Conservation (phyloP, 2,329 filamentous ascomycete genomes). For the Tolypocladium cylindrosporum region DNA sequence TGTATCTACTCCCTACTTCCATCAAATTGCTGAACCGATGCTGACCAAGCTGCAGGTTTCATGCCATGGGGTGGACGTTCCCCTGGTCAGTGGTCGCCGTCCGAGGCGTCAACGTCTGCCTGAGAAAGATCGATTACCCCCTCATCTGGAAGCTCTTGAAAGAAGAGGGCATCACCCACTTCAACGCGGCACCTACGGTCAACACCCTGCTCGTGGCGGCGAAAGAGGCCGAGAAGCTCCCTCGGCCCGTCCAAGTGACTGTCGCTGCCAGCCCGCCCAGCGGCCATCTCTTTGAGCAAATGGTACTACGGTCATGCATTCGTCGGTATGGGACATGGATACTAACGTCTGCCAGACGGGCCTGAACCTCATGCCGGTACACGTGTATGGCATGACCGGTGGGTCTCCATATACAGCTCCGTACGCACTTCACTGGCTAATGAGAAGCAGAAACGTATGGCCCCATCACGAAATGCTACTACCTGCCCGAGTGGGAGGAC, state of each 20-base stretch:
- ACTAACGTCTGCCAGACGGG: conserved; percentile 19
- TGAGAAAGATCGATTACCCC: conserved; percentile 90
- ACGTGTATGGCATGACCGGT: conserved; percentile 75
- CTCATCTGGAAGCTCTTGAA: conserved; percentile 86
- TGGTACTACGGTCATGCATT: conserved; percentile 43
- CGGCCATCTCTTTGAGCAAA: conserved; percentile 83
- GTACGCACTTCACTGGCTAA: background rate
- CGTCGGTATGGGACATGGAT: background rate
- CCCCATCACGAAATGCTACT: conserved; percentile 88
- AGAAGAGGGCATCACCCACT: conserved; percentile 82
- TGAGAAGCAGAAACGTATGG: conserved; percentile 68
- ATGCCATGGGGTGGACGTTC: conserved; percentile 72
- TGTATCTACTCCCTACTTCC: conserved; percentile 42
- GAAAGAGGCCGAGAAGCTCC: conserved; percentile 60
- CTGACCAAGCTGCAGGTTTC: conserved; percentile 35
- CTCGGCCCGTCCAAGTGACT: conserved; percentile 68
- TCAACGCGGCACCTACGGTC: conserved; percentile 91
- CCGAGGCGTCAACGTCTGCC: conserved; percentile 86
- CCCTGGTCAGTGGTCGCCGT: conserved; percentile 91
- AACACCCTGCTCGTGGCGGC: conserved; percentile 85
- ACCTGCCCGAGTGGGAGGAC: conserved; percentile 73
- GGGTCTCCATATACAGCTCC: background rate
- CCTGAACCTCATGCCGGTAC: conserved; percentile 80
- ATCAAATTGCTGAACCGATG: background rate
- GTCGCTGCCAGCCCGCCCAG: conserved; percentile 89